Conservation (phyloP, 768 basidiomycete species). For the Kwoniella mangroviensis region DNA sequence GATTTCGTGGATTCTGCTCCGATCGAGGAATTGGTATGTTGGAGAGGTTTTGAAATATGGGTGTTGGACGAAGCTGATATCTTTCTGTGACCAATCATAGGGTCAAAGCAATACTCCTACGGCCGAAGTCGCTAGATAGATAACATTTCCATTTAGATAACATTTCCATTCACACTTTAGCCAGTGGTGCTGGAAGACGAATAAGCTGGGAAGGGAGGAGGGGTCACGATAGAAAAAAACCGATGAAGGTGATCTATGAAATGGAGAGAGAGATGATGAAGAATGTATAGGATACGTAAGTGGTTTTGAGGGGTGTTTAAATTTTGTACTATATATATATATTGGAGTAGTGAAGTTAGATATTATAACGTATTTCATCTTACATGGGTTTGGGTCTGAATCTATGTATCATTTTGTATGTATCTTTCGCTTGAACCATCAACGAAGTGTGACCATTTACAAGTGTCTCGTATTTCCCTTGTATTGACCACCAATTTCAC, state of each 20-base stretch:
- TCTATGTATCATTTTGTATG: too few relatives aligned
- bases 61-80: constrained; percentile 1
- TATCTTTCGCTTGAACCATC: too few relatives aligned
- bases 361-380: too few relatives aligned
- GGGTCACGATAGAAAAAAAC: too few relatives aligned
- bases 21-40: constrained; percentile 61
- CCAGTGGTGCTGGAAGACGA: not conserved
- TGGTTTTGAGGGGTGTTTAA: not conserved
- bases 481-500: too few relatives aligned
- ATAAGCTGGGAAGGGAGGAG: not conserved
- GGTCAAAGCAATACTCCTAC: constrained; percentile 27
- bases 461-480: too few relatives aligned
- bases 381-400: too few relatives aligned
- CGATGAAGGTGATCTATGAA: not conserved
- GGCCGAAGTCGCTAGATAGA: constrained; percentile 36
- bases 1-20: constrained; percentile 92
- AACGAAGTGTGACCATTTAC: too few relatives aligned
- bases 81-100: not conserved
- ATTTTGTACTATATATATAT: not conserved
- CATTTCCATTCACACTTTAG: too few relatives aligned
- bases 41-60: not conserved
- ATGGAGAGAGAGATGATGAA: not conserved
- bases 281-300: not conserved
- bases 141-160: not conserved
- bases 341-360: not conserved